These are phyloP conservation scores for Penicillium sp. DNA, from an alignment of 2,329 filamentous ascomycete species.

Conservation along the genomic window DNA sequence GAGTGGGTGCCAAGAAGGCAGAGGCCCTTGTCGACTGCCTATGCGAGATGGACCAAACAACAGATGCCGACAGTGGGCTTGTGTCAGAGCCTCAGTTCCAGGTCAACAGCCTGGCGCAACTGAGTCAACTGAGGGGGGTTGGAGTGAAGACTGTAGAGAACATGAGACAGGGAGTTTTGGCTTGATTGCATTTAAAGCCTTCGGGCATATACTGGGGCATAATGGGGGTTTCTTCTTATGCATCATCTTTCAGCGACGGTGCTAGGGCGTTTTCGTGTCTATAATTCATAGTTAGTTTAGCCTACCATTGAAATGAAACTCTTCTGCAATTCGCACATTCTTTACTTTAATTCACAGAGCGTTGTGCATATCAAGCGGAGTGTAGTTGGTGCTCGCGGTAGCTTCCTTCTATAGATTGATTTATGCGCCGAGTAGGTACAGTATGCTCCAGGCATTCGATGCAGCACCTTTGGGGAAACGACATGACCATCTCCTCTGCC, in stretches of 20 bases:
- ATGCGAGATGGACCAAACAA: constrained; percentile 42
- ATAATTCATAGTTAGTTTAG: constrained; percentile 1
- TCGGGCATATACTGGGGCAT: constrained; percentile 11
- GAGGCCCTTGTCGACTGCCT: constrained; percentile 51
- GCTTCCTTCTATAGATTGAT: too few relatives aligned
- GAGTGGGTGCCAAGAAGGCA: constrained; percentile 50
- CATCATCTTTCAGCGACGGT: constrained; percentile 33
- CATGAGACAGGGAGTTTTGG: constrained; percentile 48
- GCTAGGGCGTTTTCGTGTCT: constrained; percentile 24
- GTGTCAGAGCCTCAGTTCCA: constrained; percentile 28
- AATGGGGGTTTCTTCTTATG: constrained; percentile 9
- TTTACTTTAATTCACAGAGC: neutral
- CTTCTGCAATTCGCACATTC: neutral
- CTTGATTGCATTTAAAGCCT: constrained; percentile 24
- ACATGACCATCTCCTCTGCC: too few relatives aligned
- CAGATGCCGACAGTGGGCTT: constrained; percentile 11
- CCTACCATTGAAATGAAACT: neutral
- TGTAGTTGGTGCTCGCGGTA: too few relatives aligned
- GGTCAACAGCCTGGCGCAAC: constrained; percentile 40
- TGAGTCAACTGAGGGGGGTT: constrained; percentile 47
- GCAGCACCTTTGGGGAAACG: too few relatives aligned
- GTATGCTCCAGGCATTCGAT: too few relatives aligned
- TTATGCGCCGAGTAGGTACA: too few relatives aligned
- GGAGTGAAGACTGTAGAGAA: constrained; percentile 49
- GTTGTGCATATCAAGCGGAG: too few relatives aligned